Percentiles rank a stretch among this genome's conserved stretches.
These are phyloP conservation scores for Saccharomycopsis sp. DNA, from an alignment of 805 yeast genomes.

Conservation along the genomic window DNA sequence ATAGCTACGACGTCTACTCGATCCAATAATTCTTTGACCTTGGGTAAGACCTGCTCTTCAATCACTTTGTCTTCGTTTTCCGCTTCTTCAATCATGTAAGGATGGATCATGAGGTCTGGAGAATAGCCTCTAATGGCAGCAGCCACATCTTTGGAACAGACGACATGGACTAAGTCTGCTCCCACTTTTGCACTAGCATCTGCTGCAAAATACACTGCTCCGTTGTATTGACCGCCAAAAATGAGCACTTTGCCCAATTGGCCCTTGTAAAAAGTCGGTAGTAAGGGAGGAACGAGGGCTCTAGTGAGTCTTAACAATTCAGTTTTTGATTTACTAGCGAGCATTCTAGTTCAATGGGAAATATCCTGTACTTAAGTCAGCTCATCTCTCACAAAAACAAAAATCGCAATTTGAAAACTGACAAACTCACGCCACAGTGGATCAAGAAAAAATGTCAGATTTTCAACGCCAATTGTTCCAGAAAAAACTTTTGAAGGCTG, in stretches of 20 bases:
- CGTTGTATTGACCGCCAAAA: constrained; percentile 93
- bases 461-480: constrained; percentile 14
- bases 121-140: constrained; percentile 76
- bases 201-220: constrained; percentile 90
- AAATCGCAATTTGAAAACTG: too few species aligned
- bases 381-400: too few species aligned
- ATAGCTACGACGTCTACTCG: constrained; percentile 75
- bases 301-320: constrained; percentile 3
- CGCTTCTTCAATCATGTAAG: constrained; percentile 46
- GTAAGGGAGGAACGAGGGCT: constrained; percentile 62
- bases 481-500: constrained; percentile 15
- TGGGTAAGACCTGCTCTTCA: constrained; percentile 40
- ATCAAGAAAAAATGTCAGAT: constrained; percentile 9
- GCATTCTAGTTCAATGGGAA: too few species aligned
- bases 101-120: constrained; percentile 95
- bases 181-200: constrained; percentile 80
- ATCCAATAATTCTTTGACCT: constrained; percentile 42
- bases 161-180: constrained; percentile 77
- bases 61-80: constrained; percentile 24
- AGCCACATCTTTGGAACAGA: constrained; percentile 78
- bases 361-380: too few species aligned
- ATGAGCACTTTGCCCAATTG: constrained; percentile 81
- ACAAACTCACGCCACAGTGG: too few species aligned
- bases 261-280: constrained; percentile 71
- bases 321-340: too few species aligned